Evolutionary conservation across 2,329 filamentous ascomycete species (phyloP), one percentile per base, ranked within the genome.

Genomic region (Fusarium sp.): DNA sequence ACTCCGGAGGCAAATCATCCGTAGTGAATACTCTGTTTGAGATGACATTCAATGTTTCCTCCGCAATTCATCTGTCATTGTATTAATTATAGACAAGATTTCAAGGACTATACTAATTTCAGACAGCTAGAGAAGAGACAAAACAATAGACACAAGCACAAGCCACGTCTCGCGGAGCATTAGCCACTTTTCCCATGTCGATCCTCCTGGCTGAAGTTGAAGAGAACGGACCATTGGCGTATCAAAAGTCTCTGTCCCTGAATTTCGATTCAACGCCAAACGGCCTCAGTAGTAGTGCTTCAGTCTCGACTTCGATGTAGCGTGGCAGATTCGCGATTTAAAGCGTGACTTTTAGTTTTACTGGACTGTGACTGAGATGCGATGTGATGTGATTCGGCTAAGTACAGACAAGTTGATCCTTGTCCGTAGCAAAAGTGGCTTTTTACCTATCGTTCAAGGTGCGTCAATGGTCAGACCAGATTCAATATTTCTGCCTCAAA

Each of bases 161-260:
- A 73, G 73, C 72, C 72, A 74, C 69, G 72, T 65, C 71, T 63
- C 43, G 40, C 43, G 54, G 62, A 58, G 56, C 67, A 59, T 60
- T 53, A 66, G 68, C 68, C 71, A 73, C 59, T 68, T 55, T 53
- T 54, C 55, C 45, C 47, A 30, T 59, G 63, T 43, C 47, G 61
- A 73, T 64, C 68, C 46, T 48, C 50, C 27, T 48, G 54, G 59
- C 47, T 60, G 58, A 63, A 71, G 58, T 56, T 58, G 41, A 66
- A 53, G 49, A 64, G 50, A 63, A 55, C 30, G 16, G 42, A 9
- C 21, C 51, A 27, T 48, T 37, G 6, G 20, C 32, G 40, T 53
- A 42, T 10, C 32, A 40, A 41, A 53, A 7, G 12, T 23, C 45
- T 32, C 20, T 47, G 53, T 63, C 45, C 47, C 64, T 66, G 65